Evolutionary conservation across 768 basidiomycete species (phyloP), one percentile per base, ranked within the genome.

Genomic region (Boletus fagicola): DNA sequence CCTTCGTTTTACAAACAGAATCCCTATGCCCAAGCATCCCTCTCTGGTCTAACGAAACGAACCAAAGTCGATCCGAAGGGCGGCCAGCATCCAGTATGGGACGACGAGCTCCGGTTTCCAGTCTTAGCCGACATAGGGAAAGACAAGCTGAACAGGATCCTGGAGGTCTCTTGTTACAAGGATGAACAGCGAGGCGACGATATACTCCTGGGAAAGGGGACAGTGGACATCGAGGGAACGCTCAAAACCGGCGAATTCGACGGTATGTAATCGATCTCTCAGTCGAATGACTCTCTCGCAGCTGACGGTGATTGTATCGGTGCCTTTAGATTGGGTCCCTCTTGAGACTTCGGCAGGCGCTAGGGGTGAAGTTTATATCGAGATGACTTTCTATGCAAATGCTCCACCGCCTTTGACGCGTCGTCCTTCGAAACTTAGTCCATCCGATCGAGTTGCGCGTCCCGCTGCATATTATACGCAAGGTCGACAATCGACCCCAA

Each of bases 61-160:
- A 94, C 92, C 0, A 77, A 82, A 52, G 80, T 86, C 57, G 88
- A 92, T 65, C 78, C 85, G 62, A 92, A 87, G 68, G 94, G 94
- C 3, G 95, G 95, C 0, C 95, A 98, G 68, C 89, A 92, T 72
- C 95, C 95, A 2, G 83, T 87, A 57, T 98, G 94, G 93, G 94
- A 97, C 68, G 85, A 85, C 35, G 94, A 97, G 71, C 71, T 95
- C 51, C 83, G 92, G 43, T 86, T 94, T 70, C 80, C 86, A 6
- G 78, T 98, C 47, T 70, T 81, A 62, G 84, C 83, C 64, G 80
- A 82, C n/a, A 70, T 68, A 10, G 81, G 82, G 35, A 84, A 84
- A 60, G 70, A 72, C 47, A 70, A 51, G 5, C 49, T 36, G 24
- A 76, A 77, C 61, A 76, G 87, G 69, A 83, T 78, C 51, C 69